Evolutionary conservation across 2,329 filamentous ascomycete genomes (phyloP), one percentile per base, ranked within the genome.

Genomic region (Colletotrichum sansevieriae): DNA sequence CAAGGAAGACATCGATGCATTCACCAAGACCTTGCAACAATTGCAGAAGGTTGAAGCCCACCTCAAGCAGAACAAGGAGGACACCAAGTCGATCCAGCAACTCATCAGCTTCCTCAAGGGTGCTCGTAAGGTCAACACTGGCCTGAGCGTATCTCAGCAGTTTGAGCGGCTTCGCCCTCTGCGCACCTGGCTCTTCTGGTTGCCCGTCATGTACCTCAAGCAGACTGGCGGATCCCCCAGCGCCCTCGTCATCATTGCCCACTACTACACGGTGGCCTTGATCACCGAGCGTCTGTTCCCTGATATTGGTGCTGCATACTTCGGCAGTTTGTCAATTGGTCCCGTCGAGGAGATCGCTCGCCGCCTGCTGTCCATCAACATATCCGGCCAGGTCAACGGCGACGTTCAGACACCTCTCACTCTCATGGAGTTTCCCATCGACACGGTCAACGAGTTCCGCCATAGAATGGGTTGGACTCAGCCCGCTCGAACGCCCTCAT

Each of bases 121-220:
- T 47, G 86, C 92, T 65, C 89, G 90, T 75, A 90, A 92, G 77
- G 89, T 93, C 72, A 89, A 90, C 76, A 89, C 90, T 4, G 86
- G 87, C 12, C 86, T 92, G 71, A 89, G 90, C 25, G 89, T 94
- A 25, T 91, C 93, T 71, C 90, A 97, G 76, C 93, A 97, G 76
- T 98, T 98, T 77, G 92, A 94, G 75, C 92, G 95, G 72, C 88
- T 98, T 11, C 95, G 97, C 72, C 91, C 93, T 10, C 87, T 99
- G 68, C 88, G 95, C 63, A 92, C 93, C 73, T 98, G 95, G 94
- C 88, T 98, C 15, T 97, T 98, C 81, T 98, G 95, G 94, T 89
- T 97, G 63, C 96, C 96, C 1, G 90, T 97, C 39, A 90, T 90
- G 72, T 91, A 95, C 74, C 86, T 98, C 29, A 91, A 95, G 77